A percentile compares a stretch with the other conserved stretches of the same genome.
Evolutionary conservation across 208 protist genomes (phyloP).

Genomic region (Leishmania lainsoni): DNA sequence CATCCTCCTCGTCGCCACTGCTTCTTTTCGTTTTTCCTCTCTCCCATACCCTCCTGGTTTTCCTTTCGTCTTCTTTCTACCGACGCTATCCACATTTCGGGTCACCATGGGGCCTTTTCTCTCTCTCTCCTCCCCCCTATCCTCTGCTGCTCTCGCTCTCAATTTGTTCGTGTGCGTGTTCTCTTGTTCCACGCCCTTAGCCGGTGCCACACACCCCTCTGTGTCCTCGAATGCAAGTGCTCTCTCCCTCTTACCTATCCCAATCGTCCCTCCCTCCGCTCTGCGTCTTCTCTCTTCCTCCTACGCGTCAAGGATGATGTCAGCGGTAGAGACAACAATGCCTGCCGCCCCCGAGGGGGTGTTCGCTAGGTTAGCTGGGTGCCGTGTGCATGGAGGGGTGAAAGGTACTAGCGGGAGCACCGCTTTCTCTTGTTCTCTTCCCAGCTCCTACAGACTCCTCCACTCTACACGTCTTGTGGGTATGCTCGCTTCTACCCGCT

Average conservation of each 20-base stretch:
- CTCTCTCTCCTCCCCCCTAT: not conserved
- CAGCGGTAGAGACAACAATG: not conserved
- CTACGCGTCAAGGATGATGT: not conserved
- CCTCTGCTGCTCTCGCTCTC: not conserved
- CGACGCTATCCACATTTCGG: not conserved
- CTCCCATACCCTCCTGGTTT: not conserved
- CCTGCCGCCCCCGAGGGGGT: not conserved
- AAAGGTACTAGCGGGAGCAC: not conserved
- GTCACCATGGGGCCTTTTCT: not conserved
- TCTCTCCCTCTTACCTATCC: not conserved
- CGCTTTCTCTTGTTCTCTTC: not conserved
- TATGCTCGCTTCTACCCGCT: not conserved
- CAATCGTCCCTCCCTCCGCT: not conserved
- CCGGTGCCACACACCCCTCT: not conserved
- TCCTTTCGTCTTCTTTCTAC: not conserved
- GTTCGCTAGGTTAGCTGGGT: not conserved
- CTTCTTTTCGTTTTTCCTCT: not conserved
- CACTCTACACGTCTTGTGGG: not conserved
- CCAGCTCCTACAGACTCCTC: not conserved
- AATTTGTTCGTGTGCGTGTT: slow-evolving; percentile 6
- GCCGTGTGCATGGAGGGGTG: not conserved
- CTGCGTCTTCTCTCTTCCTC: not conserved
- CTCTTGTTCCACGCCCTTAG: not conserved
- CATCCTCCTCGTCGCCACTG: not conserved
- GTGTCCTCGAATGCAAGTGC: not conserved